Evolutionary conservation across 2,329 filamentous ascomycete species (phyloP), one percentile per base, ranked within the genome.

Genomic region (Parascedosporium putredinis): DNA sequence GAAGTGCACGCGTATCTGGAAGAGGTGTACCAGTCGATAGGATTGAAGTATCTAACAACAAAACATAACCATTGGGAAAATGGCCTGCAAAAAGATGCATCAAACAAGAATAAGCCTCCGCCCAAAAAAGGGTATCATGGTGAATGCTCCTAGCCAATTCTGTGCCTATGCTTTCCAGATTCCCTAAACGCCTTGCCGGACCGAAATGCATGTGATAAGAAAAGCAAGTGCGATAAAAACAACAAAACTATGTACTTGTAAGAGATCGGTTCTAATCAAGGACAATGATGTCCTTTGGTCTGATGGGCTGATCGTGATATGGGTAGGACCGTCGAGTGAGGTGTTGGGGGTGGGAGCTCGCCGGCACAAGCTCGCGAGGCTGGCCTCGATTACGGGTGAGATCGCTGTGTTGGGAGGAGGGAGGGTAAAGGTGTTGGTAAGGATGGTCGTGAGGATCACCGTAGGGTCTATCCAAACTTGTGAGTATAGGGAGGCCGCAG

Each of bases 211-310:
- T 20, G 20, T 25, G 29, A 22, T 25, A 20, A n/a, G n/a, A n/a
- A n/a, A n/a, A n/a, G n/a, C n/a, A n/a, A n/a, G n/a, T n/a, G n/a
- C n/a, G n/a, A n/a, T n/a, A n/a, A n/a, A n/a, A n/a, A n/a, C n/a
- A n/a, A n/a, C n/a, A n/a, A n/a, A n/a, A n/a, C n/a, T n/a, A n/a
- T n/a, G n/a, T 42, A 20, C 16, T 14, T 9, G 18, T 23, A 20
- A 5, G 18, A 10, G 10, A 9, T 10, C 23, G 18, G 9, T 20
- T 20, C 20, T 45, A 45, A 29, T 45, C 42, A 45, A 45, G 22
- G 23, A 45, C 42, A 16, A 45, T 45, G 42, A 45, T 45, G 20
- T 48, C 33, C 36, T 33, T 34, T 27, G 46, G 31, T 24, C 22
- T n/a, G 25, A 38, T 16, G 23, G 46, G 46, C 23, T 33, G 46